These are phyloP conservation scores for Endoconidiophora laricicola DNA, from an alignment of 2,329 filamentous ascomycete species.

Conservation along the genomic window DNA sequence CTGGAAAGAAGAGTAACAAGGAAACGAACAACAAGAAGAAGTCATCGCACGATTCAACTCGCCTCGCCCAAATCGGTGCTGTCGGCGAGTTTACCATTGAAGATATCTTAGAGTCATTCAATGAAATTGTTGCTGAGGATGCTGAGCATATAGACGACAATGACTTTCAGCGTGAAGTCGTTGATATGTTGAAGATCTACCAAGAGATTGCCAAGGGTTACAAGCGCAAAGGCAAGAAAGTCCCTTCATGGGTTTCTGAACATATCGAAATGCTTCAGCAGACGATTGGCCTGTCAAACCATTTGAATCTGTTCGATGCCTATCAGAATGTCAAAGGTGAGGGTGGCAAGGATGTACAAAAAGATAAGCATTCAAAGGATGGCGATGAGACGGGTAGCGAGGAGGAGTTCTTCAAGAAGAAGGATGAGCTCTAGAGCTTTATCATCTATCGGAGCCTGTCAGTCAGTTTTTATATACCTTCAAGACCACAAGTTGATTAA, in stretches of 20 bases:
- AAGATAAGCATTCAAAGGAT: neutral
- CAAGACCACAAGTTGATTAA: neutral
- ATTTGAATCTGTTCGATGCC: constrained; percentile 1
- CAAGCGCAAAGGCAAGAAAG: constrained; percentile 11
- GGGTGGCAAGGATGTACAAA: neutral
- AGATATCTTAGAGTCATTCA: constrained; percentile 24
- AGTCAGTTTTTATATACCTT: neutral
- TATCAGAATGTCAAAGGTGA: neutral
- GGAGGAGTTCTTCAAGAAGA: constrained; percentile 30
- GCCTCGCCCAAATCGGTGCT: neutral
- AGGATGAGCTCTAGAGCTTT: constrained; percentile 30
- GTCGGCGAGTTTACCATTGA: neutral
- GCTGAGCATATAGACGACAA: constrained; percentile 42
- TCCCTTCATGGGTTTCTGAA: constrained; percentile 12
- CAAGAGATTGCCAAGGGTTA: constrained; percentile 19
- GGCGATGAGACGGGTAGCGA: constrained; percentile 26
- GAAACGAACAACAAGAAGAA: constrained; percentile 19
- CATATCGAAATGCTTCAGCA: constrained; percentile 32
- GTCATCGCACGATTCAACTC: neutral
- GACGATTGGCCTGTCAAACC: constrained; percentile 41
- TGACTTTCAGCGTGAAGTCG: constrained; percentile 1
- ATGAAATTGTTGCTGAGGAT: constrained; percentile 46
- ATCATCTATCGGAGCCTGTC: neutral
- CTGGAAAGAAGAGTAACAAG: constrained; percentile 17
- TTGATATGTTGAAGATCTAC: constrained; percentile 4